Evolutionary conservation across 768 basidiomycete genomes (phyloP), one percentile per base, ranked within the genome.

Genomic region (Sarcodon aspratus): DNA sequence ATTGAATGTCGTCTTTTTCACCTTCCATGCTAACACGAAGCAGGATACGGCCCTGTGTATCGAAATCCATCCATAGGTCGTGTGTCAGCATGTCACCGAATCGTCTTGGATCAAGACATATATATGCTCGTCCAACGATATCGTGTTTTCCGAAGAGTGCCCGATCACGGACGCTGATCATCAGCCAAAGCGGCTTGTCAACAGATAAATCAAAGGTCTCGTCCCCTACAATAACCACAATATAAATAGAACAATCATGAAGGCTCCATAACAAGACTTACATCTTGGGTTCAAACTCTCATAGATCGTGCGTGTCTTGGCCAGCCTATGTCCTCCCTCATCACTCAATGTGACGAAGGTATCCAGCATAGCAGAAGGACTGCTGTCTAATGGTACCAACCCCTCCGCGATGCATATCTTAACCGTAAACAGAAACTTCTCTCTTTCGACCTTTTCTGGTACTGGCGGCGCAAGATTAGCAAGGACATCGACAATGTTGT

Each of bases 11-110:
- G 57, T 96, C 93, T 66, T 95, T 93, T 73, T 98, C 96, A 47
- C 94, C 93, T 60, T 99, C 96, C 93, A 98, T 96, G 60, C 91
- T 94, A 50, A 98, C 76, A 15, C 96, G 78, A 33, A 96, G 69
- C 35, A 96, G 67, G 45, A 97, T 75, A 33, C 91, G 78, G 5
- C 96, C 93, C 48, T 80, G 75, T 0, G 83, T 80, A 60, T 97
- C 94, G 12, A 98, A 69, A 52, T 90, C 85, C 69, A 94, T 75
- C 86, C 93, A 93, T 7, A 94, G 62, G 51, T 99, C 96, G 58
- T 93, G 92, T 2, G 91, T 72, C 51, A 97, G 69, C 62, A 85
- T 84, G 68, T 99, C 93, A 10, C 81, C 82, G 57, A 89, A 95
- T 48, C 88, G 78, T 51, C 76, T 72, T 3, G 93, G 92, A 56